A percentile compares a stretch with the other conserved stretches of the same genome.
Conservation (phyloP, 176 grass and related monocot genomes). For the Tillandsia fasciculata region DNA sequence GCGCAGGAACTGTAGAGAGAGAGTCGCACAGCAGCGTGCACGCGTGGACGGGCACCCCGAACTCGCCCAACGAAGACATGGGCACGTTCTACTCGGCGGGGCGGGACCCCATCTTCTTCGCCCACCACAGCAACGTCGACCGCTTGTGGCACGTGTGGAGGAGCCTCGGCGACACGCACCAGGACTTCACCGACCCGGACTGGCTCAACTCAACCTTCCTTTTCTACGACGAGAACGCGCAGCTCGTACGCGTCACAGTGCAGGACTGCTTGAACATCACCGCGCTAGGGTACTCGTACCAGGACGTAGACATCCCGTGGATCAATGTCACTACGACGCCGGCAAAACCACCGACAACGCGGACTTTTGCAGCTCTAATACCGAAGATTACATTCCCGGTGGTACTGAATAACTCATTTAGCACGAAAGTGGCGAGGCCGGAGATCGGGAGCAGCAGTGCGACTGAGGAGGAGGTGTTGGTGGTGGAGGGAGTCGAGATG, state of each 20-base stretch:
- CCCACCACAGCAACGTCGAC: constrained; percentile 51
- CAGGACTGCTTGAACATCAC: constrained; percentile 20
- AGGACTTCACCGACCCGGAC: constrained; percentile 24
- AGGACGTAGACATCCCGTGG: constrained; percentile 35
- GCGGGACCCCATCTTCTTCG: constrained; percentile 47
- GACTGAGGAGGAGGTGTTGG: constrained; percentile 32
- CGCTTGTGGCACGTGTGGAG: constrained; percentile 58
- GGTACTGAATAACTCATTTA: constrained; percentile 13
- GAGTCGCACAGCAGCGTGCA: constrained; percentile 35
- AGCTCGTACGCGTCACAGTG: constrained; percentile 31
- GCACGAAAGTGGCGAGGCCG: constrained; percentile 30
- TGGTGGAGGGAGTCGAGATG: constrained; percentile 38
- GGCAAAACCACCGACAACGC: background rate
- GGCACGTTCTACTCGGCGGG: constrained; percentile 43
- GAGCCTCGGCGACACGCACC: constrained; percentile 19
- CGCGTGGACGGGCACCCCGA: constrained; percentile 28
- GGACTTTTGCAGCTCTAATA: background rate
- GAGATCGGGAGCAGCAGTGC: constrained; percentile 21
- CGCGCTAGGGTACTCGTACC: constrained; percentile 32
- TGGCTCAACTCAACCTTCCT: constrained; percentile 49
- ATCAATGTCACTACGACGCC: constrained; percentile 9
- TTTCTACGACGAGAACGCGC: constrained; percentile 51
- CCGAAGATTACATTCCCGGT: constrained; percentile 25
- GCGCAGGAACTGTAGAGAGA: constrained; percentile 24
- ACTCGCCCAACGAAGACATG: constrained; percentile 34